phyloP scores from a whole-genome alignment of 306 rosid genomes.

The Ammopiptanthus mongolicus region DNA sequence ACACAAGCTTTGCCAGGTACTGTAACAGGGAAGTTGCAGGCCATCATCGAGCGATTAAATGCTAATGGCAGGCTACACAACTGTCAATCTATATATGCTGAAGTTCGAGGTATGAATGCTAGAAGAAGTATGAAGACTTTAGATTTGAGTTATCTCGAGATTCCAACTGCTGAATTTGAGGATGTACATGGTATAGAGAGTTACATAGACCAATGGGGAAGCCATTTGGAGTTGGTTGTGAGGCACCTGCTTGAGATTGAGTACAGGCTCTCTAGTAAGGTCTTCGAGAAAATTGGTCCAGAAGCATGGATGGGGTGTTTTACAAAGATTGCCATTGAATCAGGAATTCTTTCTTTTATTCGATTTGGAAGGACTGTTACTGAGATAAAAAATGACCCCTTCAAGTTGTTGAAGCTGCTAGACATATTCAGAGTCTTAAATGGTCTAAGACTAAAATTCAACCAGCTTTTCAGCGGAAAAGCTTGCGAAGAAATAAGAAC shows the following conservation, averaged over 20 bases:
- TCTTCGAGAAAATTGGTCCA: slow-evolving; percentile 46
- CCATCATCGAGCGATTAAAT: slow-evolving; percentile 47
- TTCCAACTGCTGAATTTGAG: slow-evolving; percentile 27
- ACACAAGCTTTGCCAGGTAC: slow-evolving; percentile 31
- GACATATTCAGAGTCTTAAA: slow-evolving; percentile 62
- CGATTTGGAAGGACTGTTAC: slow-evolving; percentile 57
- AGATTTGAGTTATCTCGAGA: slow-evolving; percentile 65
- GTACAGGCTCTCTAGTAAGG: slow-evolving; percentile 37
- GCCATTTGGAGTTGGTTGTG: slow-evolving; percentile 54
- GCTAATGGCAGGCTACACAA: slow-evolving; percentile 46
- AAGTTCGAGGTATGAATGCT: slow-evolving; percentile 52
- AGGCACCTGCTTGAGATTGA: slow-evolving; percentile 49
- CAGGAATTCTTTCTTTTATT: slow-evolving; percentile 59
- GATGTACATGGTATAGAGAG: slow-evolving; percentile 22
- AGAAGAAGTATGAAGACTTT: slow-evolving; percentile 51
- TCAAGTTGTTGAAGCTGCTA: slow-evolving; percentile 68
- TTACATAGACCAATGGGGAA: slow-evolving; percentile 61
- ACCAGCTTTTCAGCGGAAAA: slow-evolving; percentile 54
- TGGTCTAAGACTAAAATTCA: slow-evolving; percentile 55
- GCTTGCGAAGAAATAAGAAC: slow-evolving; percentile 55
- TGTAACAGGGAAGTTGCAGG: slow-evolving; percentile 41
- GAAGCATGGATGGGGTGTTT: slow-evolving; percentile 45
- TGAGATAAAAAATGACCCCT: slow-evolving; percentile 53
- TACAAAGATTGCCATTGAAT: slow-evolving; percentile 49
- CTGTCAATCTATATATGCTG: slow-evolving; percentile 44